Evolutionary conservation across 2,329 filamentous ascomycete genomes (phyloP).

Genomic region (Phyllosticta capitalensis): DNA sequence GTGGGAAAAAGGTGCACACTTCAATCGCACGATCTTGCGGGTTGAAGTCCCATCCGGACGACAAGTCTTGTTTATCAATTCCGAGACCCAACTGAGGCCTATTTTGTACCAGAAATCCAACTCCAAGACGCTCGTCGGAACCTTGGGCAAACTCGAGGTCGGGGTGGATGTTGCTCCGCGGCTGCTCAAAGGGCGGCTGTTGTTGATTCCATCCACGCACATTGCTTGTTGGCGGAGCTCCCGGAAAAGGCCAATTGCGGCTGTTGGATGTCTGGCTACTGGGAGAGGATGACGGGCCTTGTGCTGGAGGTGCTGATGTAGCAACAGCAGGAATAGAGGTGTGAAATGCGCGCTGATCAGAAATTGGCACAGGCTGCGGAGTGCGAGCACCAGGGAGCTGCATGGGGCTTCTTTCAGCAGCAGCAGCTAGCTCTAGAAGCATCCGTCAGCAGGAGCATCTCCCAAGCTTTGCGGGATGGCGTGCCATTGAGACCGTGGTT

Average conservation of each 20-base stretch:
- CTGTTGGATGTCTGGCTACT: constrained; percentile 15
- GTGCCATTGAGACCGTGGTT: constrained; percentile 34
- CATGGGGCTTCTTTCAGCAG: constrained; percentile 37
- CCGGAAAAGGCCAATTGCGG: constrained; percentile 24
- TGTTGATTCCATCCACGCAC: constrained; percentile 27
- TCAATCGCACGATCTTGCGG: constrained; percentile 13
- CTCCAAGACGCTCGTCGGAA: constrained; percentile 54
- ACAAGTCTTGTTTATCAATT: constrained; percentile 4
- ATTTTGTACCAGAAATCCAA: constrained; percentile 62
- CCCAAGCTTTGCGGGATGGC: constrained; percentile 3
- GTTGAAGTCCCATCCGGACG: constrained; percentile 21
- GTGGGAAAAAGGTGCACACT: constrained; percentile 30
- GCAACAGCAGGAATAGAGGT: constrained; percentile 15
- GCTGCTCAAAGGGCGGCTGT: constrained; percentile 33
- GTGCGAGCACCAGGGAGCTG: constrained; percentile 23
- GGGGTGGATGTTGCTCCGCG: constrained; percentile 15
- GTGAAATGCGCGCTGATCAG: constrained; percentile 12
- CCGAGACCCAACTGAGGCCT: constrained; percentile 20
- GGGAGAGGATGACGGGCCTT: constrained; percentile 17
- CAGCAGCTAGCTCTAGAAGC: constrained; percentile 35
- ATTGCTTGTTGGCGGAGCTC: constrained; percentile 24
- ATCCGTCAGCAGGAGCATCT: not conserved
- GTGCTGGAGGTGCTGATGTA: constrained; percentile 1
- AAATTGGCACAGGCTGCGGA: constrained; percentile 4
- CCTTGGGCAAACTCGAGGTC: constrained; percentile 9